Evolutionary conservation across 2,329 filamentous ascomycete species (phyloP).

Genomic region (Colletotrichum sp.): DNA sequence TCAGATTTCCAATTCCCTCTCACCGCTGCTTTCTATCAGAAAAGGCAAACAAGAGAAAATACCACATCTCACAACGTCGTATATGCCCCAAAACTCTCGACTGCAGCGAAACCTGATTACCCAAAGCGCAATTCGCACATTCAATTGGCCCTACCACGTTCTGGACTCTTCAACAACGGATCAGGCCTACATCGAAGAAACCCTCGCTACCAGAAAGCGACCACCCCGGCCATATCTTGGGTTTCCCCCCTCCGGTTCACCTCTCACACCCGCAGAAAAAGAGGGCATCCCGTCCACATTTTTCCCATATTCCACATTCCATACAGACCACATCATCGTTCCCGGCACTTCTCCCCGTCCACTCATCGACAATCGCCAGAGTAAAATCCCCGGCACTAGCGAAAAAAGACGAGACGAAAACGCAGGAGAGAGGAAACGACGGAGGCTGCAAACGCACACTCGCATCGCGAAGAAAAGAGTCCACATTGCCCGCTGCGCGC

Average conservation of each 20-base stretch:
- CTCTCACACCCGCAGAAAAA: not conserved
- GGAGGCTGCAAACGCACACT: not conserved
- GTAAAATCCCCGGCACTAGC: not conserved
- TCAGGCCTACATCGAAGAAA: not conserved
- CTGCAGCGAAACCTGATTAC: not conserved
- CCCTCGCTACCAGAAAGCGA: not conserved
- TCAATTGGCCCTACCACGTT: not conserved
- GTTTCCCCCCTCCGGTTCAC: not conserved
- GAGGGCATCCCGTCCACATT: not conserved
- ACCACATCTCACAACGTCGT: not conserved
- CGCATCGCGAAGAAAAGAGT: not conserved
- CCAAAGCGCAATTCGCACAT: not conserved
- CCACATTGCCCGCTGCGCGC: not conserved
- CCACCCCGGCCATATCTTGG: not conserved
- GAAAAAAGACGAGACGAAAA: not conserved
- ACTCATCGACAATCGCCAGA: not conserved
- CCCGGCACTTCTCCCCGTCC: conserved; percentile 1
- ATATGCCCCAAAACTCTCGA: not conserved
- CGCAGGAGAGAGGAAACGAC: not conserved
- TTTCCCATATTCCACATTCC: conserved; percentile 6
- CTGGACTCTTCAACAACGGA: not conserved
- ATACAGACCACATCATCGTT: not conserved
- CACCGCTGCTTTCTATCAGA: not conserved
- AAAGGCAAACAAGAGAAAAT: not conserved
- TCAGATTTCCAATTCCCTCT: not conserved